Conservation (phyloP, 1,284 basidiomycete species). For the Wolfiporia cocos region DNA sequence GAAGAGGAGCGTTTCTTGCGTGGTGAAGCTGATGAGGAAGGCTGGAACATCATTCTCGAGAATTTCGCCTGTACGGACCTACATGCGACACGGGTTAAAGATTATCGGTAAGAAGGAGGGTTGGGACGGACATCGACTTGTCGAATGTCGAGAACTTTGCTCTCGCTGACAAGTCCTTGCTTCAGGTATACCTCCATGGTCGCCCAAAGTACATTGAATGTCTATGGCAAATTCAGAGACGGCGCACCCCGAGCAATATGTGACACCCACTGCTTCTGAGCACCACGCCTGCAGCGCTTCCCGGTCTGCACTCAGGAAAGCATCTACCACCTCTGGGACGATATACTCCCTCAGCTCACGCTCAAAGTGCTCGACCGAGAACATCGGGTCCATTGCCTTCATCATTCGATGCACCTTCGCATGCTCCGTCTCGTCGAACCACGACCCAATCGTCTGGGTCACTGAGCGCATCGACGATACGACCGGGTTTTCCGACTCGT, state of each 20-base stretch:
- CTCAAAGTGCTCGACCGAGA: slow-evolving; percentile 84
- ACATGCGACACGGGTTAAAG: background rate
- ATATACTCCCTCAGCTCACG: slow-evolving; percentile 95
- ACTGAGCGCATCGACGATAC: slow-evolving; percentile 79
- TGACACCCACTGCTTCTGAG: slow-evolving; percentile 81
- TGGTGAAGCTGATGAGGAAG: slow-evolving; percentile 90
- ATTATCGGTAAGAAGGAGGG: background rate
- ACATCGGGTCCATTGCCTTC: slow-evolving; percentile 83
- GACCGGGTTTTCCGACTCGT: slow-evolving; percentile 93
- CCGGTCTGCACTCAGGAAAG: slow-evolving; percentile 86
- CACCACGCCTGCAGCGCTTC: slow-evolving; percentile 90
- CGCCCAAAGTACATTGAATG: slow-evolving; percentile 96
- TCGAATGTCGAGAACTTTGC: slow-evolving; percentile 90
- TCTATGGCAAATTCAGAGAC: slow-evolving; percentile 38
- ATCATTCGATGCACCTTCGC: slow-evolving; percentile 89
- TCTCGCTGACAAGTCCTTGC: slow-evolving; percentile 87
- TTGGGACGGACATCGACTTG: slow-evolving; percentile 79
- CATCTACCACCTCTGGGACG: slow-evolving; percentile 95
- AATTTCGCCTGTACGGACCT: slow-evolving; percentile 79
- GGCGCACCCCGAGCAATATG: background rate
- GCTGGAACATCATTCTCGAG: slow-evolving; percentile 90
- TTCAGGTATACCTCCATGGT: slow-evolving; percentile 93
- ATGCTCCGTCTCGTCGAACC: slow-evolving; percentile 98
- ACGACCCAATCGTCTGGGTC: slow-evolving; percentile 80
- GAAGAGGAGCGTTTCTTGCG: slow-evolving; percentile 93